phyloP scores from a whole-genome alignment of 148 eudicot genomes.

The Cornus florida region DNA sequence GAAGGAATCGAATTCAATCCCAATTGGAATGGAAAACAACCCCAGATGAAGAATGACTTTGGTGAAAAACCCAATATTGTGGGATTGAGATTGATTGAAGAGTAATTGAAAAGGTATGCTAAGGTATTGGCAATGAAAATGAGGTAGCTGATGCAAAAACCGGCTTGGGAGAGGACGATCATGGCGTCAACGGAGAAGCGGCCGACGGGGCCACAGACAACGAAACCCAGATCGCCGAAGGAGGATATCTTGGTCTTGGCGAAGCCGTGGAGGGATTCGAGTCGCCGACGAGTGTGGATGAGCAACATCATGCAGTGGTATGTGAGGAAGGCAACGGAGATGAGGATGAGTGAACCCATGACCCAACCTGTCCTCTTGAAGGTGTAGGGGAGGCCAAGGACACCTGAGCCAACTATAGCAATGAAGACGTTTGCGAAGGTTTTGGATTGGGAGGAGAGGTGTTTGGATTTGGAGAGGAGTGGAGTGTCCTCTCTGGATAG shows the following conservation, averaged over 20 bases:
- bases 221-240: constrained; percentile 62
- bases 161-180: constrained; percentile 68
- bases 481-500: constrained; percentile 50
- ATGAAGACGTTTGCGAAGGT: constrained; percentile 67
- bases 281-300: constrained; percentile 42
- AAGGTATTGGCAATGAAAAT: constrained; percentile 58
- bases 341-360: constrained; percentile 42
- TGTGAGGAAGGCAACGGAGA: constrained; percentile 40
- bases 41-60: constrained; percentile 52
- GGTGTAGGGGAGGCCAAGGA: constrained; percentile 41
- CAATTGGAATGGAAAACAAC: constrained; percentile 65
- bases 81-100: constrained; percentile 2
- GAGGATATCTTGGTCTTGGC: constrained; percentile 48
- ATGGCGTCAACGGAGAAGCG: constrained; percentile 49
- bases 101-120: constrained; percentile 35
- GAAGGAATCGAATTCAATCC: constrained; percentile 65
- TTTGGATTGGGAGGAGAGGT: constrained; percentile 50
- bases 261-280: constrained; percentile 35
- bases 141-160: constrained; percentile 63
- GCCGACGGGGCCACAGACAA: constrained; percentile 57
- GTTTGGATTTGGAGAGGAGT: constrained; percentile 25
- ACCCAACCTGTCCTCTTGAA: constrained; percentile 57
- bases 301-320: constrained; percentile 59
- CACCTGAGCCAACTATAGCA: constrained; percentile 42
- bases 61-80: constrained; percentile 35